Conservation (phyloP, 495 filamentous ascomycete genomes). For the Podospora australis region DNA sequence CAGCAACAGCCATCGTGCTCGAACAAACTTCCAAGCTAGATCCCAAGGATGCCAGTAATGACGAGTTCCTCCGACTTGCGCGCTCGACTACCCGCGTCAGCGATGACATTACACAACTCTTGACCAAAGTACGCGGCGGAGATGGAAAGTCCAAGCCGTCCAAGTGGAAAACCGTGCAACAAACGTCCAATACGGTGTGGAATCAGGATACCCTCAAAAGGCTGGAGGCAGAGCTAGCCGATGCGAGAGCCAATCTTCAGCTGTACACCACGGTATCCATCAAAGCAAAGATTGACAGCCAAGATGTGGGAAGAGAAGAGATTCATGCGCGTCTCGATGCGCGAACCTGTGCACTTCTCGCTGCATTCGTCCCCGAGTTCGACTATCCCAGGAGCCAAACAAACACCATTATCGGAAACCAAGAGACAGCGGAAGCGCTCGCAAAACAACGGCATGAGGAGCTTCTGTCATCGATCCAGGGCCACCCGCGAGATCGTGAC, state of each 20-base stretch:
- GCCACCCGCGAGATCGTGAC: not conserved
- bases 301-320: not conserved
- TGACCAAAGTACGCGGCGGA: not conserved
- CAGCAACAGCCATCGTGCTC: not conserved
- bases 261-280: not conserved
- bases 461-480: not conserved
- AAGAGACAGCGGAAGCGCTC: not conserved
- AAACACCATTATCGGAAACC: not conserved
- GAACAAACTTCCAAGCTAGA: not conserved
- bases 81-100: not conserved
- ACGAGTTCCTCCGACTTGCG: not conserved
- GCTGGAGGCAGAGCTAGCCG: not conserved
- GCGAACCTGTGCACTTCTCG: not conserved
- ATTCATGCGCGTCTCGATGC: not conserved
- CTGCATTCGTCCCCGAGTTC: not conserved
- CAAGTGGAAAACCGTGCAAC: not conserved
- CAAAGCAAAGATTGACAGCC: not conserved
- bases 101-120: not conserved
- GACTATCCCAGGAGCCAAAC: not conserved
- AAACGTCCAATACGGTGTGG: not conserved
- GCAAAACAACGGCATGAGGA: not conserved
- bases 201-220: not conserved
- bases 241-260: not conserved
- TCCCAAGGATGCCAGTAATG: not conserved
- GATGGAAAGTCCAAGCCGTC: not conserved